Evolutionary conservation across 805 yeast species (phyloP).

Genomic region (Barnettozyma californica): DNA sequence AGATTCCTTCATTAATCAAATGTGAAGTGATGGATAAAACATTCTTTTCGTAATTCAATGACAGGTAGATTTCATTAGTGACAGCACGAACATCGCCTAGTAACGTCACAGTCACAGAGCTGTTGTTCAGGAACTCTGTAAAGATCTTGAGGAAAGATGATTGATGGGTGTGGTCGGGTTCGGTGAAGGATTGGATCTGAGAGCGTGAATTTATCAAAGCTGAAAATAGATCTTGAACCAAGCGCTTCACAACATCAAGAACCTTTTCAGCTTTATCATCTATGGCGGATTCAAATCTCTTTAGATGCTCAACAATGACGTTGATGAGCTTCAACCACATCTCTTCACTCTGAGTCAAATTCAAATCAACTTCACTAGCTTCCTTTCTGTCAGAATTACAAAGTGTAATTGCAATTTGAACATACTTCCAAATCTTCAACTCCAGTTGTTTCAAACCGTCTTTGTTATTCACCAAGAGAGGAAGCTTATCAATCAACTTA

Average conservation of each 20-base stretch:
- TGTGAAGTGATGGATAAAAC: constrained; percentile 46
- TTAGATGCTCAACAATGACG: constrained; percentile 32
- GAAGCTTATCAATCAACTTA: constrained; percentile 14
- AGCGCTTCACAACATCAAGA: constrained; percentile 32
- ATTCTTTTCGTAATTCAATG: constrained; percentile 59
- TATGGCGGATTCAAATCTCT: constrained; percentile 21
- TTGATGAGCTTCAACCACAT: constrained; percentile 38
- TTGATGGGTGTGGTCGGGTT: constrained; percentile 10
- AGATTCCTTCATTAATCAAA: constrained; percentile 54
- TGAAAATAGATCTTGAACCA: constrained; percentile 39
- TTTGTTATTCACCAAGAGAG: constrained; percentile 9
- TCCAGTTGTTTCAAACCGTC: constrained; percentile 20
- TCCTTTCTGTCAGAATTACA: constrained; percentile 19
- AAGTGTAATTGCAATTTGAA: constrained; percentile 31
- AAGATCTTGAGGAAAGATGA: constrained; percentile 50
- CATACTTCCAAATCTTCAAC: constrained; percentile 30
- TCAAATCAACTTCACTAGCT: constrained; percentile 1
- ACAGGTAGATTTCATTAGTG: constrained; percentile 55
- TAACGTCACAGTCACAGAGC: constrained; percentile 43
- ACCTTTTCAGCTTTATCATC: constrained; percentile 12
- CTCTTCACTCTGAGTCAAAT: constrained; percentile 28
- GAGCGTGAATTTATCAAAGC: constrained; percentile 31
- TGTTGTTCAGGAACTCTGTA: constrained; percentile 45
- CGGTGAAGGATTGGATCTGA: constrained; percentile 18
- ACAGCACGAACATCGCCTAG: constrained; percentile 56